phyloP scores from a whole-genome alignment of 495 filamentous ascomycete genomes.

The Astrothelium macrocarpum region DNA sequence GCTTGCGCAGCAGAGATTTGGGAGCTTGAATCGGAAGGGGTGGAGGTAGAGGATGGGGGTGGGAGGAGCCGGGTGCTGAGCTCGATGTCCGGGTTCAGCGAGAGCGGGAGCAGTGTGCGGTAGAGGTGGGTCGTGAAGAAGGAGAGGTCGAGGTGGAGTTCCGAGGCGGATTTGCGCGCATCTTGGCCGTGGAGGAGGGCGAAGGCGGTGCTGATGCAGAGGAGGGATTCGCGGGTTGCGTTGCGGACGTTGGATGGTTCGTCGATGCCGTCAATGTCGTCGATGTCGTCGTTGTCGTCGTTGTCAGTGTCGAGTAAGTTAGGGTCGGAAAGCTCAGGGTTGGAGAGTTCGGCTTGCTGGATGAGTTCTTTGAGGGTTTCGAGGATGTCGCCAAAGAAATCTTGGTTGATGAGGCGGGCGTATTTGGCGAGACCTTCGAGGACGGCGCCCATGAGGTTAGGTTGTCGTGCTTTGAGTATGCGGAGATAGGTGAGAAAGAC shows the following conservation, averaged over 20 bases:
- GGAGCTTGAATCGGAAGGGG: too few species aligned
- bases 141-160: constrained; percentile 76
- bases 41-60: constrained; percentile 62
- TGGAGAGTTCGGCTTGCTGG: constrained; percentile 46
- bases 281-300: constrained; percentile 35
- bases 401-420: constrained; percentile 91
- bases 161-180: constrained; percentile 49
- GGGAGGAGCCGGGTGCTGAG: constrained; percentile 70
- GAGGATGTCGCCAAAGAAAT: constrained; percentile 94
- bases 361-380: constrained; percentile 91
- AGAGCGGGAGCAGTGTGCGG: constrained; percentile 63
- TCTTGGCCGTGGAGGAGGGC: constrained; percentile 87
- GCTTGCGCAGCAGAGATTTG: too few species aligned
- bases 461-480: constrained; percentile 71
- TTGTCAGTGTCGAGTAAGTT: constrained; percentile 4
- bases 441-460: constrained; percentile 83
- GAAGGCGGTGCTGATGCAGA: constrained; percentile 92
- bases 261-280: too few species aligned
- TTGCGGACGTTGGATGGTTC: constrained; percentile 47
- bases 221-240: constrained; percentile 72
- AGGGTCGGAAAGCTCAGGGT: constrained; percentile 27
- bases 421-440: constrained; percentile 87
- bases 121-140: constrained; percentile 95
- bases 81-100: constrained; percentile 78
- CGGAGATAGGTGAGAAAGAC: constrained; percentile 93